phyloP scores from a whole-genome alignment of 176 grass and related monocot species.

The Cenchrus americanus region DNA sequence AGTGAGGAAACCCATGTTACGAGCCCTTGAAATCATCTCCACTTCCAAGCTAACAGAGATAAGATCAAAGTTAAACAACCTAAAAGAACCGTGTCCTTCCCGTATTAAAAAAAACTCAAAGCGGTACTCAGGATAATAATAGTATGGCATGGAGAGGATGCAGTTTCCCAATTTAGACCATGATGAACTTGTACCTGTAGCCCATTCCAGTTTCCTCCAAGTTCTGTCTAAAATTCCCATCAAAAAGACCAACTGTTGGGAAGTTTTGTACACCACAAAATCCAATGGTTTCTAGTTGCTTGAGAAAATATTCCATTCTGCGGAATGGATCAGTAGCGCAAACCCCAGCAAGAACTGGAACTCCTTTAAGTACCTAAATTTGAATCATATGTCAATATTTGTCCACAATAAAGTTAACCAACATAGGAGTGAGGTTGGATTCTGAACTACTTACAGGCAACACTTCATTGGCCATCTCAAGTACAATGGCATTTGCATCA shows the following conservation, averaged over 20 bases:
- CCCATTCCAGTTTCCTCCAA: conserved; percentile 99
- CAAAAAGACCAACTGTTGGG: conserved; percentile 92
- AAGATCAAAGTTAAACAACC: conserved; percentile 19
- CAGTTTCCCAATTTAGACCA: not conserved
- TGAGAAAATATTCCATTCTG: conserved; percentile 86
- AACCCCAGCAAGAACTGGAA: conserved; percentile 95
- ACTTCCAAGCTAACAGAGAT: conserved; percentile 74
- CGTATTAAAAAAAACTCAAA: not conserved
- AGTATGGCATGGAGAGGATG: not conserved
- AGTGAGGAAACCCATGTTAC: conserved; percentile 77
- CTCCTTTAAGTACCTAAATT: conserved; percentile 80
- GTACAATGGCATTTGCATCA: conserved; percentile 91
- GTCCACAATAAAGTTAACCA: not conserved
- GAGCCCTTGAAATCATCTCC: conserved; percentile 87
- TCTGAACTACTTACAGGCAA: conserved; percentile 67
- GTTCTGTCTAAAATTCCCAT: conserved; percentile 91
- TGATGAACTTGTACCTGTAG: conserved; percentile 62
- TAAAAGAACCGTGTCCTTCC: not conserved
- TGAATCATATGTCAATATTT: conserved; percentile 10
- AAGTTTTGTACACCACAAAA: conserved; percentile 96
- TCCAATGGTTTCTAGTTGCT: conserved; percentile 74
- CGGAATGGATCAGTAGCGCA: conserved; percentile 96
- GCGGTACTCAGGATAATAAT: not conserved
- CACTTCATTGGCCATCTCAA: conserved; percentile 97
- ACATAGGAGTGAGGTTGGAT: conserved; percentile 6